Evolutionary conservation across 148 eudicot genomes (phyloP).

Genomic region (Fagopyrum homotropicum): DNA sequence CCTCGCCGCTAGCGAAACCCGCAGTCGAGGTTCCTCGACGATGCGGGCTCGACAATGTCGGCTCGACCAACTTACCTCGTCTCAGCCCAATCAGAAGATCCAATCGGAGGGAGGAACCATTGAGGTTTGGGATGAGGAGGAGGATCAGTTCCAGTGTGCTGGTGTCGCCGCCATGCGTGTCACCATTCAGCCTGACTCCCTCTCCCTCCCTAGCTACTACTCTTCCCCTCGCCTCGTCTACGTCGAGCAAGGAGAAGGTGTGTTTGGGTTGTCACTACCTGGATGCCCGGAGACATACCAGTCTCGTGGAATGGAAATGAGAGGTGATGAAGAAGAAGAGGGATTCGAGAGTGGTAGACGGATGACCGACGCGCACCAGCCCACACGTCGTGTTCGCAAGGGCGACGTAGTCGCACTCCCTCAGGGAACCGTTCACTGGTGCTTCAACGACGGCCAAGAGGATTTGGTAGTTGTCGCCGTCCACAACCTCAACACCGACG

Average conservation of each 20-base stretch:
- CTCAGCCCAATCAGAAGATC: slow-evolving; percentile 36
- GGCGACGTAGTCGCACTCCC: slow-evolving; percentile 75
- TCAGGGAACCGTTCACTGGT: slow-evolving; percentile 59
- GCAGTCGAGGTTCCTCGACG: slow-evolving; percentile 14
- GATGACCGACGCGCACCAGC: slow-evolving; percentile 48
- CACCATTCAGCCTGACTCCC: slow-evolving; percentile 36
- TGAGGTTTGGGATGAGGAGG: slow-evolving; percentile 51
- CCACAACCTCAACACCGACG: slow-evolving; percentile 55
- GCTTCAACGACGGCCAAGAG: slow-evolving; percentile 56
- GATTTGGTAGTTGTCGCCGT: slow-evolving; percentile 44
- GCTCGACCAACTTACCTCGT: slow-evolving; percentile 27
- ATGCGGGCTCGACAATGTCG: slow-evolving; percentile 44
- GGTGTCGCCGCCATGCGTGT: slow-evolving; percentile 46
- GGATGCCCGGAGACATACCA: slow-evolving; percentile 81
- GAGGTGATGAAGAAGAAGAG: slow-evolving; percentile 6
- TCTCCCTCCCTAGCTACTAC: slow-evolving; percentile 47
- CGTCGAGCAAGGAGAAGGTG: slow-evolving; percentile 52
- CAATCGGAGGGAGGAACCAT: slow-evolving; percentile 52
- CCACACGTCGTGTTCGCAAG: slow-evolving; percentile 41
- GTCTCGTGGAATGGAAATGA: slow-evolving; percentile 14
- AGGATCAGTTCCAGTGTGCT: slow-evolving; percentile 63
- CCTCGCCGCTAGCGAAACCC: not conserved
- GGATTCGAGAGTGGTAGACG: not conserved
- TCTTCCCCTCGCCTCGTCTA: slow-evolving; percentile 55
- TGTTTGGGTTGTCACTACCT: slow-evolving; percentile 47